Conservation (phyloP, 257 asterid genomes). For the Vinca minor region DNA sequence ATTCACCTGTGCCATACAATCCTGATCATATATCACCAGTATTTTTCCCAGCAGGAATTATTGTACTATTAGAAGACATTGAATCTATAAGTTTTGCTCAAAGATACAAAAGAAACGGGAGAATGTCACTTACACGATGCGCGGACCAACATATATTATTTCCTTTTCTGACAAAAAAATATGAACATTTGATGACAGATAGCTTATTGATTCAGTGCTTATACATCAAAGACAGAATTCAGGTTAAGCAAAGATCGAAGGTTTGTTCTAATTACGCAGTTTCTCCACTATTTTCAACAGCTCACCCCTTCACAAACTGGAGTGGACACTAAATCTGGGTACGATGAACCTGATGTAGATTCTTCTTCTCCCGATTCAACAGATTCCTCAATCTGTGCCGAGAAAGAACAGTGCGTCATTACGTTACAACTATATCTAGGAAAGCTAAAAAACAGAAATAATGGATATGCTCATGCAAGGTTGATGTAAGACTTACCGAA, state of each 20-base stretch:
- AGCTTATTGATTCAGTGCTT: background rate
- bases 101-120: no score
- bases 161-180: no score
- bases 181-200: no score
- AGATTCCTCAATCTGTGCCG: conserved; percentile 21
- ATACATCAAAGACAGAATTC: background rate
- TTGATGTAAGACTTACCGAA: conserved; percentile 4
- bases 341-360: background rate
- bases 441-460: no score
- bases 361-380: conserved; percentile 17
- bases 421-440: background rate
- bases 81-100: no score
- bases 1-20: no score
- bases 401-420: background rate
- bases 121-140: no score
- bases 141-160: no score
- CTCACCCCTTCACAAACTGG: conserved; percentile 18
- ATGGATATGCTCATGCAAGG: background rate
- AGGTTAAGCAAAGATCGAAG: background rate
- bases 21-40: no score
- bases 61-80: no score
- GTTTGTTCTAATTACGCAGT: background rate
- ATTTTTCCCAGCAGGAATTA: no score
- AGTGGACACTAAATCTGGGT: conserved; percentile 4
- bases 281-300: conserved; percentile 6